Base-by-base conservation (phyloP, 208 protist species). In the Sergeia podlipaevii region DNA sequence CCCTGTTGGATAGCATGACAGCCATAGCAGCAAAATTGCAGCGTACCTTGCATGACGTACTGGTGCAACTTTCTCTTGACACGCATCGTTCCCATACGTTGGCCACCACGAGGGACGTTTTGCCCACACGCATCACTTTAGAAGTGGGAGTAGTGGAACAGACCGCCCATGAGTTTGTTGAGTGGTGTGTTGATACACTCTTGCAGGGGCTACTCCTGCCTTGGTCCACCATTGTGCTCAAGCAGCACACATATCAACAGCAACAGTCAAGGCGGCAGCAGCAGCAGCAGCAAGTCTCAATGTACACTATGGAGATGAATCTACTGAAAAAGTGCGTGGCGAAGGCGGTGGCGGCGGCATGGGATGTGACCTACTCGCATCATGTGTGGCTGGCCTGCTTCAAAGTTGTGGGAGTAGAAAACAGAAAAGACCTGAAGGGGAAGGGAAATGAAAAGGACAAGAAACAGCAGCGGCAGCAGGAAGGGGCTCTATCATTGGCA, bases 11-110 rank as follows among this genome's bases (percentile, higher is more conserved):
- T 28, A 45, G 42, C 8, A 37, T 85, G 5, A 63, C 66, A 8
- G 76, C 79, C 2, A 74, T 91, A 7, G 54, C 72, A 11, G 73
- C 66, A 30, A 91, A 91, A 62, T 49, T 91, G 38, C 70, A 77
- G 26, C 70, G 66, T 28, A 77, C 69, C 2, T 71, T 86, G 33
- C 57, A 75, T 33, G 79, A 69, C 63, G 60, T 88, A 8, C 56
- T 85, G 28, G 51, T 18, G 4, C 61, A 72, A 23, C 44, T 80
- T 1, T 58, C 79, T 0, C 52, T 90, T 4, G 70, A 83, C 38
- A 43, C 67, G 0, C 64, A 82, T 24, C 61, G 70, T 10, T 42
- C 46, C 7, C 13, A 26, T 26, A n/a, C 33, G 15, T 4, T 6
- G 4, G 21, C 26, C 1, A 8, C 27, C 4, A 45, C 3, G 43